Base-by-base conservation (phyloP, 345 rosid species). In the Citrus inodora region DNA sequence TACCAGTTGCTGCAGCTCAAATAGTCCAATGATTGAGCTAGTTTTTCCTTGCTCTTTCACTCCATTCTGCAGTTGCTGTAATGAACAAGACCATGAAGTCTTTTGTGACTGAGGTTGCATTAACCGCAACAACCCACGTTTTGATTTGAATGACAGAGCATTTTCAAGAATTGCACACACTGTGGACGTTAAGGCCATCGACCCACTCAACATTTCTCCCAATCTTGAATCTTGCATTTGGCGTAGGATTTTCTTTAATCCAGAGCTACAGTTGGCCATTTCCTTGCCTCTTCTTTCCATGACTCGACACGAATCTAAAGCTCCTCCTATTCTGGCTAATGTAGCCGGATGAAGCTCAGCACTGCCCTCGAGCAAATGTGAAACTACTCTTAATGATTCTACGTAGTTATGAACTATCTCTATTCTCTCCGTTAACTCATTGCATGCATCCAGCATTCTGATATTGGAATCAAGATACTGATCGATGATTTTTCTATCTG, bases 71-170 rank as follows among this genome's bases (percentile, higher is more conserved):
- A 64, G 32, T 75, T 46, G 61, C 55, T 48, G 71, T 42, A 64
- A 48, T 63, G 70, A 75, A 48, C 27, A 25, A 27, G 59, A 42
- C 77, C 69, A 28, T 7, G 59, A 74, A 25, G 21, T 63, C 22
- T 9, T 6, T 17, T 4, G 22, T 21, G 46, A 13, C 48, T 8
- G 70, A 21, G 55, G 35, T 61, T 48, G 69, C 38, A 21, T 21
- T 13, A 24, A 1, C 51, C 33, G n/a, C 5, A 48, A 74, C 5
- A 61, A 64, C 9, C 71, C 46, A 21, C 48, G 27, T 35, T 75
- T 75, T 19, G 71, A 48, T n/a, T 75, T 75, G 61, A 64, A 75
- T 21, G 78, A 75, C 16, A 75, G n/a, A 46, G 71, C 78, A 2
- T 5, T 21, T 75, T 38, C 48, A 46, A 75, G 70, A 30, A 75